Percentiles rank a stretch among this genome's conserved stretches.
These are phyloP conservation scores for Castanea sativa DNA, from an alignment of 306 rosid genomes.

Conservation along the genomic window DNA sequence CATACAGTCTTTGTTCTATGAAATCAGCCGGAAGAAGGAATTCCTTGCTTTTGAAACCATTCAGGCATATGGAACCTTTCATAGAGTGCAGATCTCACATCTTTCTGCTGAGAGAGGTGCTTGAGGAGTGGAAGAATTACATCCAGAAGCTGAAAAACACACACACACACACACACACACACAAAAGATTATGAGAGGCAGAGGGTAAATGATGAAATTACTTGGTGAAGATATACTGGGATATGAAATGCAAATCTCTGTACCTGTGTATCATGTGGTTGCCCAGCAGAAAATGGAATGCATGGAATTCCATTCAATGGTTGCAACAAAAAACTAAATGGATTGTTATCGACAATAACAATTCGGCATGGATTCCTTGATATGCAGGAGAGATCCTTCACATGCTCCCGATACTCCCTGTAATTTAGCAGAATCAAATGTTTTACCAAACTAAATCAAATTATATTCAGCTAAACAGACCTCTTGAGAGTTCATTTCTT, in stretches of 20 bases:
- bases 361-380: slow-evolving; percentile 62
- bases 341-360: slow-evolving; percentile 86
- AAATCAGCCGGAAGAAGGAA: slow-evolving; percentile 53
- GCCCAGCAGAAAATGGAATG: slow-evolving; percentile 81
- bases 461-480: background rate
- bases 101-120: slow-evolving; percentile 64
- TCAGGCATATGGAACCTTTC: slow-evolving; percentile 88
- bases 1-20: background rate
- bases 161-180: background rate
- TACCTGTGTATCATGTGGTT: slow-evolving; percentile 83
- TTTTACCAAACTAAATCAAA: background rate
- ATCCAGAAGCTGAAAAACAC: slow-evolving; percentile 59
- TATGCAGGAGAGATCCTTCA: slow-evolving; percentile 76
- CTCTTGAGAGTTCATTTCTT: background rate
- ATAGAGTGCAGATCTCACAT: slow-evolving; percentile 69
- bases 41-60: slow-evolving; percentile 92
- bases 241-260: slow-evolving; percentile 1
- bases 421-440: slow-evolving; percentile 24
- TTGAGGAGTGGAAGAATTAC: slow-evolving; percentile 89
- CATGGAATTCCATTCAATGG: slow-evolving; percentile 94
- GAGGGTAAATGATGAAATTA: background rate
- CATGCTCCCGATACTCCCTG: slow-evolving; percentile 84
- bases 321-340: slow-evolving; percentile 86
- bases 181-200: background rate
- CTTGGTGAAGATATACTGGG: background rate